Percentiles rank a stretch among this genome's conserved stretches.
Conservation (phyloP, 768 basidiomycete genomes). For the Podaxis sp. region DNA sequence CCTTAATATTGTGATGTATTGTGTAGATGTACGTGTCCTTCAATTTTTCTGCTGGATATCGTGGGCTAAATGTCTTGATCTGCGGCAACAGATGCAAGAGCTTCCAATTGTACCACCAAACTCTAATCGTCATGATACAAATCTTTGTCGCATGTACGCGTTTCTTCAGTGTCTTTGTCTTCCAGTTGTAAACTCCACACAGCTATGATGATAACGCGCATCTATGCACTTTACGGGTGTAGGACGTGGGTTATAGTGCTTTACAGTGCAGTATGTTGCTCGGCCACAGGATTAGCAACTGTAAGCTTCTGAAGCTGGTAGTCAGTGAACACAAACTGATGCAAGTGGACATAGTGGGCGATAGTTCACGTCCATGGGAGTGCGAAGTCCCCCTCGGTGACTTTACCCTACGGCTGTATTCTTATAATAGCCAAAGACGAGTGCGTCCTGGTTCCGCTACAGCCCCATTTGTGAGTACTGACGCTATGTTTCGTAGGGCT, state of each 20-base stretch:
- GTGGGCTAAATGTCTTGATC: background rate
- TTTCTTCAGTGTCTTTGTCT: background rate
- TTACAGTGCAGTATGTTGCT: slow-evolving; percentile 20
- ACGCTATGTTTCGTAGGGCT: background rate
- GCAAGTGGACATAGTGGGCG: background rate
- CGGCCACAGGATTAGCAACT: slow-evolving; percentile 22
- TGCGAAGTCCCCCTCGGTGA: background rate
- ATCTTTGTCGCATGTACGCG: slow-evolving; percentile 31
- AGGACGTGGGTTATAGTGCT: slow-evolving; percentile 21
- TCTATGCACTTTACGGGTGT: slow-evolving; percentile 35
- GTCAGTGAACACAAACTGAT: background rate
- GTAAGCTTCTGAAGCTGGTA: slow-evolving; percentile 8
- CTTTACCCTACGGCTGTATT: slow-evolving; percentile 1
- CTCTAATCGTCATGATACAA: slow-evolving; percentile 30
- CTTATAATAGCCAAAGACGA: background rate
- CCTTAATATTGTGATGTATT: background rate
- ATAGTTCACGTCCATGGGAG: background rate
- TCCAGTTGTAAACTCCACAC: background rate
- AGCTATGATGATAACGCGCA: slow-evolving; percentile 36
- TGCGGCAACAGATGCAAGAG: slow-evolving; percentile 19
- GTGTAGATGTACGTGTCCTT: background rate
- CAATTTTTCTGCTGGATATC: background rate
- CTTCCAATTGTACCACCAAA: slow-evolving; percentile 25
- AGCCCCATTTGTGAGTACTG: background rate
- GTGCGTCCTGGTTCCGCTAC: background rate